phyloP scores from a whole-genome alignment of 176 grass and related monocot genomes.

The Musa acuminata region DNA sequence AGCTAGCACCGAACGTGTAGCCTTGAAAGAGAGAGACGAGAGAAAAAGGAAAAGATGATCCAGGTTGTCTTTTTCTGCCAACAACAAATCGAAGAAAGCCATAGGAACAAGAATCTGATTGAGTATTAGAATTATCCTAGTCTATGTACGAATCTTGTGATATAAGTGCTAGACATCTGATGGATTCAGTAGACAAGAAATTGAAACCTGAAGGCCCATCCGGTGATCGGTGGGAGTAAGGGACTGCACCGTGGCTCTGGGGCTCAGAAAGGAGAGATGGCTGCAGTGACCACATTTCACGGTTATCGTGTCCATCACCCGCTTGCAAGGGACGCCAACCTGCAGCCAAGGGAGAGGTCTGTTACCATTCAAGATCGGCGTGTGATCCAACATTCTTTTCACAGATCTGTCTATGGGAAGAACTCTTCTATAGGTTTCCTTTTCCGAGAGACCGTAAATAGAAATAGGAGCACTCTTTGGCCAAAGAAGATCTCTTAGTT shows the following conservation, averaged over 20 bases:
- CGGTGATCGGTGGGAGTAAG: not conserved
- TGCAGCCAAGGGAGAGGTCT: conserved; percentile 44
- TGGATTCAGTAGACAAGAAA: conserved; percentile 19
- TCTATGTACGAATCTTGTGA: too few species aligned
- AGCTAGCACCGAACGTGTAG: not conserved
- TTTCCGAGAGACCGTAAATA: too few species aligned
- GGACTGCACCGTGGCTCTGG: conserved; percentile 51
- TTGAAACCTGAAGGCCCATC: not conserved
- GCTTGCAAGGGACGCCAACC: conserved; percentile 83
- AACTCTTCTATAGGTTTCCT: too few species aligned
- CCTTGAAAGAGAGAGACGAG: not conserved
- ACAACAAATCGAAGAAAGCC: too few species aligned
- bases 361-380: conserved; percentile 14
- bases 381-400: too few species aligned
- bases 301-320: conserved; percentile 69
- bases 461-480: too few species aligned
- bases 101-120: too few species aligned
- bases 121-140: too few species aligned
- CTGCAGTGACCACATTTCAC: conserved; percentile 92
- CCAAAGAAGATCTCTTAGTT: too few species aligned
- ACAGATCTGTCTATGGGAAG: not conserved
- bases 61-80: not conserved
- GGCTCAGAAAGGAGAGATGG: conserved; percentile 65
- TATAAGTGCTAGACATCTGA: not conserved
- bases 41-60: too few species aligned